These are phyloP conservation scores for Lupinus albus DNA, from an alignment of 306 rosid species.

Conservation along the genomic window DNA sequence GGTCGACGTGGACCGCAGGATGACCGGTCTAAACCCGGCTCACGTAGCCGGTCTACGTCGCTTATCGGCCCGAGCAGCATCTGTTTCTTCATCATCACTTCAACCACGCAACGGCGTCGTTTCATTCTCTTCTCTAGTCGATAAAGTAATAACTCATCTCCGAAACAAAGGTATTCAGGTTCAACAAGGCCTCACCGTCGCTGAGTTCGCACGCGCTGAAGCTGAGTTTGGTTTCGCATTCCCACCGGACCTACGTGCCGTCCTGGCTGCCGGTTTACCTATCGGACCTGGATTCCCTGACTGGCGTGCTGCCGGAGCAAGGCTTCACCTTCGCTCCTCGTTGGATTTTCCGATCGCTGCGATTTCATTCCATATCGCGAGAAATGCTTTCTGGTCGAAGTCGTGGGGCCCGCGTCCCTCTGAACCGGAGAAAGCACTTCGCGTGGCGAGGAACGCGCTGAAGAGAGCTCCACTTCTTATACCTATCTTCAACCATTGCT, in stretches of 20 bases:
- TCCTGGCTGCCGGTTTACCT: slow-evolving; percentile 83
- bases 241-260: slow-evolving; percentile 92
- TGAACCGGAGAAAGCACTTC: slow-evolving; percentile 81
- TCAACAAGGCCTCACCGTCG: slow-evolving; percentile 70
- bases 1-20: slow-evolving; percentile 99
- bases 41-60: slow-evolving; percentile 92
- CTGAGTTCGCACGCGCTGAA: slow-evolving; percentile 90
- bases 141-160: slow-evolving; percentile 67
- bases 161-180: slow-evolving; percentile 69
- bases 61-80: slow-evolving; percentile 90
- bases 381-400: slow-evolving; percentile 84
- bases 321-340: slow-evolving; percentile 83
- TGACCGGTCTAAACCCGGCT: slow-evolving; percentile 94
- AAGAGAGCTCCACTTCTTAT: slow-evolving; percentile 93
- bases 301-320: slow-evolving; percentile 80
- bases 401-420: slow-evolving; percentile 86
- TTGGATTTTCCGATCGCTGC: slow-evolving; percentile 96
- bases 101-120: slow-evolving; percentile 69
- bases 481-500: slow-evolving; percentile 92
- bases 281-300: slow-evolving; percentile 93
- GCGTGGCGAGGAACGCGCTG: slow-evolving; percentile 75
- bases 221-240: slow-evolving; percentile 90
- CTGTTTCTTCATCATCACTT: slow-evolving; percentile 45
- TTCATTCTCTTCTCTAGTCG: slow-evolving; percentile 73
- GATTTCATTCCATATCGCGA: slow-evolving; percentile 84